These are phyloP conservation scores for Entelexis paramagnoliae DNA, from an alignment of 1,139 yeast genomes.

Conservation along the genomic window DNA sequence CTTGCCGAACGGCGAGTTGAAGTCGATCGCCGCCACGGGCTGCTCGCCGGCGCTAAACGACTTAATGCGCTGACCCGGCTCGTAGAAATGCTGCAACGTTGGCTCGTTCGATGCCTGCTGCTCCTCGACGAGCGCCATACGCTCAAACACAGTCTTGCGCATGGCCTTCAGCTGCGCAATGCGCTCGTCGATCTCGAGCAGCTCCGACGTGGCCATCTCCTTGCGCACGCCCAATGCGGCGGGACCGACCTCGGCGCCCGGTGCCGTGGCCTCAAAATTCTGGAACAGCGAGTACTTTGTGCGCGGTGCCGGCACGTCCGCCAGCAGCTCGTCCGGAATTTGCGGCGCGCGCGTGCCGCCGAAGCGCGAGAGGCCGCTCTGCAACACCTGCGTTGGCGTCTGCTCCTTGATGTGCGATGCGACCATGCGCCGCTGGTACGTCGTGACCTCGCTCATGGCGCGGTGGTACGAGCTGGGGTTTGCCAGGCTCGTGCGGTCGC, in stretches of 20 bases:
- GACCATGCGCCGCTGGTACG: slow-evolving; percentile 33
- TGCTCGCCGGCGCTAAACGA: slow-evolving; percentile 46
- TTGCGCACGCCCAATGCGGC: slow-evolving; percentile 43
- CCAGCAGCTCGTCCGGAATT: slow-evolving; percentile 48
- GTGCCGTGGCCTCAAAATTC: slow-evolving; percentile 40
- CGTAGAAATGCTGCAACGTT: slow-evolving; percentile 50
- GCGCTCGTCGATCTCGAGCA: slow-evolving; percentile 49
- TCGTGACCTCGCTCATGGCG: slow-evolving; percentile 40
- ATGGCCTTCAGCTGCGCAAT: slow-evolving; percentile 42
- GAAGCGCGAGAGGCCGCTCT: slow-evolving; percentile 7
- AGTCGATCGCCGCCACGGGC: slow-evolving; percentile 46
- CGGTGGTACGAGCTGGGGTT: slow-evolving; percentile 36
- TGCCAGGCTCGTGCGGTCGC: slow-evolving; percentile 8
- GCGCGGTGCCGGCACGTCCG: slow-evolving; percentile 34
- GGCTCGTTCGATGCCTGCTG: slow-evolving; percentile 30
- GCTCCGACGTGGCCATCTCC: slow-evolving; percentile 53
- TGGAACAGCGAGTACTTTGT: slow-evolving; percentile 46
- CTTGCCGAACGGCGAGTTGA: slow-evolving; percentile 61
- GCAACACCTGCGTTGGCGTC: slow-evolving; percentile 17
- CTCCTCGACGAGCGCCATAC: slow-evolving; percentile 50
- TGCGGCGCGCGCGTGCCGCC: slow-evolving; percentile 19
- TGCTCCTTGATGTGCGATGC: slow-evolving; percentile 26
- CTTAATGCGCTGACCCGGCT: slow-evolving; percentile 46
- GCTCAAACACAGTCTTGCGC: slow-evolving; percentile 45
- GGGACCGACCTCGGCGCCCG: background rate